Evolutionary conservation across 805 yeast species (phyloP).

Genomic region (Lipomyces sp.): DNA sequence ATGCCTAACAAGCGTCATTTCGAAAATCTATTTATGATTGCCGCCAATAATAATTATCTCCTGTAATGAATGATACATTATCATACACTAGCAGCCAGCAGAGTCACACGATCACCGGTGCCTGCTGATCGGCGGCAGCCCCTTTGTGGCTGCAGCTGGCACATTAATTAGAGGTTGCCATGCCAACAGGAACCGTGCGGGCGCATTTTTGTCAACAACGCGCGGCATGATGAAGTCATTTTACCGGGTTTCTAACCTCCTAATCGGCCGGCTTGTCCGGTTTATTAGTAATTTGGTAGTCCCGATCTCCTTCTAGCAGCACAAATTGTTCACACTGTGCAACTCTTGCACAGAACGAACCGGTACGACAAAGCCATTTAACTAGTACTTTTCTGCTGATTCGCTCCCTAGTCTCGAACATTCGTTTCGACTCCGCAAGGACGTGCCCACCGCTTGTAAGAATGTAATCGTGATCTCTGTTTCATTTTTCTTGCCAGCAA

Average conservation of each 20-base stretch:
- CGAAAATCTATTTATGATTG: too few species aligned
- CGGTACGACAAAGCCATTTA: not conserved
- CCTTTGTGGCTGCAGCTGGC: not conserved
- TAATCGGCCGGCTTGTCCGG: not conserved
- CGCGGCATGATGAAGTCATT: not conserved
- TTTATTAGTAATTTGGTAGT: not conserved
- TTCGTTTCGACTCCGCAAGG: not conserved
- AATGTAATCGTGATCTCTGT: not conserved
- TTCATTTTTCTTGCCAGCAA: not conserved
- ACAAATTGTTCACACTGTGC: too few species aligned
- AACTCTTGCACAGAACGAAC: not conserved
- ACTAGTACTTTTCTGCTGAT: not conserved
- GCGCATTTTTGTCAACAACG: not conserved
- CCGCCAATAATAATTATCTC: too few species aligned
- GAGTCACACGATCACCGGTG: too few species aligned
- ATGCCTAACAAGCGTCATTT: too few species aligned
- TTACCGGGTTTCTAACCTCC: not conserved
- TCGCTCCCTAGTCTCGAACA: not conserved
- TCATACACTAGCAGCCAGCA: too few species aligned
- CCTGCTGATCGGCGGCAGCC: too few species aligned
- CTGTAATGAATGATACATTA: too few species aligned
- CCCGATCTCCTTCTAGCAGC: too few species aligned
- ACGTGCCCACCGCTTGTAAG: not conserved
- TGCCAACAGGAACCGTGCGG: not conserved
- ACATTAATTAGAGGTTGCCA: not conserved